These are phyloP conservation scores for Rhizopus delemar DNA, from an alignment of 371 early-diverging fungal genomes.

Conservation along the genomic window DNA sequence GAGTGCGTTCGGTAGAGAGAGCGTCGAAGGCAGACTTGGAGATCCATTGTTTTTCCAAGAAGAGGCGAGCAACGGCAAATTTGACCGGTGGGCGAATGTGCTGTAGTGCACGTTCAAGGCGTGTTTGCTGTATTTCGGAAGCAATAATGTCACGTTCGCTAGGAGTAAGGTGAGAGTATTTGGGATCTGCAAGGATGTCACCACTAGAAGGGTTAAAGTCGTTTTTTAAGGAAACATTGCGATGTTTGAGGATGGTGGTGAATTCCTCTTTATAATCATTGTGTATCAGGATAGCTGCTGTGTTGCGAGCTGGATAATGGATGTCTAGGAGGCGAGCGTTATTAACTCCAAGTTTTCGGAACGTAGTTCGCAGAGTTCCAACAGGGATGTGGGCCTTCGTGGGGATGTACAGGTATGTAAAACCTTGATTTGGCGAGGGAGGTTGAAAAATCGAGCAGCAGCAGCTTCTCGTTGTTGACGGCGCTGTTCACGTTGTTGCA, in stretches of 20 bases:
- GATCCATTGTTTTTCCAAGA: background rate
- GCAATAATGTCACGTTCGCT: background rate
- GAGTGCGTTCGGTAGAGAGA: too few relatives aligned
- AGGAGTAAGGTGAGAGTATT: background rate
- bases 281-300: constrained; percentile 4
- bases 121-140: background rate
- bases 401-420: constrained; percentile 3
- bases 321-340: constrained; percentile 6
- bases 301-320: constrained; percentile 6
- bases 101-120: background rate
- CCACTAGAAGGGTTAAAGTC: constrained; percentile 9
- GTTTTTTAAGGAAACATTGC: background rate
- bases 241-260: background rate
- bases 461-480: too few relatives aligned
- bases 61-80: constrained; percentile 5
- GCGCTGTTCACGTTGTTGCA: too few relatives aligned
- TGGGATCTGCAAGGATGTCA: constrained; percentile 2
- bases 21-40: background rate
- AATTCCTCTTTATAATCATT: constrained; percentile 2
- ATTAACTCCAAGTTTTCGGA: background rate
- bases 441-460: too few relatives aligned
- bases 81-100: background rate
- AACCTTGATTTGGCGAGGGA: background rate
- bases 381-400: constrained; percentile 1
- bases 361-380: background rate